Base-by-base conservation (phyloP, 2,329 filamentous ascomycete species). In the Graphilbum fragrans region DNA sequence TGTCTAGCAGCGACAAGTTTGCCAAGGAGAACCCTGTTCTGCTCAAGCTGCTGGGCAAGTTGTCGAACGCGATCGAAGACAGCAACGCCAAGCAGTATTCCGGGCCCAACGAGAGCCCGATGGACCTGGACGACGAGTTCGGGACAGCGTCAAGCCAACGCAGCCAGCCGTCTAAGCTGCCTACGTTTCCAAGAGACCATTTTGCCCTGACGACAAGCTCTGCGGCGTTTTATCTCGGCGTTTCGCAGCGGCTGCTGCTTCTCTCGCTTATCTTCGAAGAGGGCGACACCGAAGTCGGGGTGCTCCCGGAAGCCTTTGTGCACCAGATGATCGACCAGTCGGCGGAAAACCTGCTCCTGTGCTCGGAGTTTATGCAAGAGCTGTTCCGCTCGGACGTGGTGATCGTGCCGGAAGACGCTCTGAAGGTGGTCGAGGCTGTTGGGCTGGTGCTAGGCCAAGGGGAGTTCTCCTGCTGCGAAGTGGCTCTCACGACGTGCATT, bases 401-500 rank as follows among this genome's bases (percentile, higher is more conserved):
- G n/a, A 55, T 72, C 12, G 59, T 62, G 11, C 56, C 63, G 0
- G 64, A 68, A 11, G 64, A 68, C 46, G 68, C 70, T 2, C 47
- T 60, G 10, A 57, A 50, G 3, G 57, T 80, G 2, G 56, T 80
- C 19, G 60, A 72, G 45, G 64, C 65, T 23, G 53, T 76, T 5
- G 74, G 72, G 1, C 54, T 53, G 0, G 60, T 78, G 7, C 66
- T 80, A 19, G 61, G 65, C 14, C 63, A 67, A 3, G 72, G 77
- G 44, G 70, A 75, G 22, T 81, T 81, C 51, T 76, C 80, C 43
- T 76, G 77, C 48, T 90, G 82, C 46, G 88, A 95, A 60, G 74
- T 80, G 18, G 77, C 82, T 4, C 64, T 86, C 38, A 72, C 70
- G 35, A 64, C 79, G 17, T 81, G 78, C 47, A 67, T 94, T 20